Evolutionary conservation across 169 alveolate genomes (phyloP), one percentile per base, ranked within the genome.

Genomic region (Plasmodium blacklocki): DNA sequence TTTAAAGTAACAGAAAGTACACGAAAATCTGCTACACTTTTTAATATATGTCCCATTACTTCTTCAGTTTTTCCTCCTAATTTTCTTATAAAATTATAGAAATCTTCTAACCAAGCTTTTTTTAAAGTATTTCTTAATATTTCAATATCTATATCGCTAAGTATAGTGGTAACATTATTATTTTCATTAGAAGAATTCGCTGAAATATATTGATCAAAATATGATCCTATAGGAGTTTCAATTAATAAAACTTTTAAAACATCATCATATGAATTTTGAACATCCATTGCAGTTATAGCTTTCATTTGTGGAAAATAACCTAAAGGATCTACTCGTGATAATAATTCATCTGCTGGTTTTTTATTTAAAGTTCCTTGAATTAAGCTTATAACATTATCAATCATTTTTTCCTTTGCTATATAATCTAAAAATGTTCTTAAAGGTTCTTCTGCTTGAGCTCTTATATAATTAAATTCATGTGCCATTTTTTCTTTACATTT

Each of bases 261-360:
- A 58, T 97, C 99, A 83, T 97, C 99, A 83, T 96, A 97, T 68
- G 99, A 98, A 59, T 98, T 97, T 73, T 98, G 96, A 73, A 96
- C 88, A 88, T 99, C 99, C 75, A 98, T 95, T 63, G 97, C 93
- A 72, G 97, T 94, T 45, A 99, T 95, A 39, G 99, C 98, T 74
- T 97, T 97, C 91, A 99, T 97, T 89, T 98, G 99, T 39, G 98
- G 99, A 94, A 98, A 98, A 96, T 96, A 98, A 43, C 99, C 99
- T 26, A 98, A 93, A 19, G 99, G 99, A 90, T 99, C 99, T 54
- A 96, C 95, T 45, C 99, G 95, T 26, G 98, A 97, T 85, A 97
- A 91, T 43, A 97, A 93, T 66, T 96, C 98, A 71, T 95, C 98
- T 3, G 98, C 96, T 15, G 96, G 78, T 75, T 94, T 96, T 71